phyloP scores from a whole-genome alignment of 192 early-diverging fungal species.

The Coemansia sp. region DNA sequence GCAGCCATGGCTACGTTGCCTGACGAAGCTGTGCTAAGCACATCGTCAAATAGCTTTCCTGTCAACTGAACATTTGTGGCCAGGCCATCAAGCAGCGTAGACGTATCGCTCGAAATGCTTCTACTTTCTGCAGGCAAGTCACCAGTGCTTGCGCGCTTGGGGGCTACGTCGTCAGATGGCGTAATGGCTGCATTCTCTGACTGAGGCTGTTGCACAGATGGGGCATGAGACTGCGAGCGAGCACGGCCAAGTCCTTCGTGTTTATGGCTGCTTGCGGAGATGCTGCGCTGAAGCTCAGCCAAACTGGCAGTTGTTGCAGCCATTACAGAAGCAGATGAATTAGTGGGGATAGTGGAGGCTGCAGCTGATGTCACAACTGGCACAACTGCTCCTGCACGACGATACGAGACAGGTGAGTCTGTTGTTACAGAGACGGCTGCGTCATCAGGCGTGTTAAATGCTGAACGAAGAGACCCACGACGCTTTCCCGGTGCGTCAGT shows the following conservation, averaged over 20 bases:
- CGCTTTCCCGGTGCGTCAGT: slow-evolving; percentile 17
- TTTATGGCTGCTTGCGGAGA: slow-evolving; percentile 8
- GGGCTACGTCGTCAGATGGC: not conserved
- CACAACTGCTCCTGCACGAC: not conserved
- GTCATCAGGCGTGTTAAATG: slow-evolving; percentile 17
- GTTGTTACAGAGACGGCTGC: slow-evolving; percentile 5
- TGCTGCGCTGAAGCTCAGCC: slow-evolving; percentile 35
- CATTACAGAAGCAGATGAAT: slow-evolving; percentile 18
- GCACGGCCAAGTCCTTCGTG: not conserved
- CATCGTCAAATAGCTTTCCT: slow-evolving; percentile 3
- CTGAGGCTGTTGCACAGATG: not conserved
- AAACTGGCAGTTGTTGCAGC: slow-evolving; percentile 19
- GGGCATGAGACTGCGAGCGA: slow-evolving; percentile 25
- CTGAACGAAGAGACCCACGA: slow-evolving; percentile 32
- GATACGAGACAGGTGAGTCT: not conserved
- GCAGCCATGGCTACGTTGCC: slow-evolving; percentile 10
- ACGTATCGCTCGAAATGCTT: not conserved
- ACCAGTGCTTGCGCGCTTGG: slow-evolving; percentile 2
- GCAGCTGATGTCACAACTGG: not conserved
- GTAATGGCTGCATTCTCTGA: no score
- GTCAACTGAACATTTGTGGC: not conserved
- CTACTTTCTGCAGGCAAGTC: not conserved
- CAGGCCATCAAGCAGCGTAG: slow-evolving; percentile 10
- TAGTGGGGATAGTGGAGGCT: slow-evolving; percentile 20
- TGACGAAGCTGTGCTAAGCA: slow-evolving; percentile 8